Base-by-base conservation (phyloP, 2,329 filamentous ascomycete species). In the Zasmidium citrigriseum region DNA sequence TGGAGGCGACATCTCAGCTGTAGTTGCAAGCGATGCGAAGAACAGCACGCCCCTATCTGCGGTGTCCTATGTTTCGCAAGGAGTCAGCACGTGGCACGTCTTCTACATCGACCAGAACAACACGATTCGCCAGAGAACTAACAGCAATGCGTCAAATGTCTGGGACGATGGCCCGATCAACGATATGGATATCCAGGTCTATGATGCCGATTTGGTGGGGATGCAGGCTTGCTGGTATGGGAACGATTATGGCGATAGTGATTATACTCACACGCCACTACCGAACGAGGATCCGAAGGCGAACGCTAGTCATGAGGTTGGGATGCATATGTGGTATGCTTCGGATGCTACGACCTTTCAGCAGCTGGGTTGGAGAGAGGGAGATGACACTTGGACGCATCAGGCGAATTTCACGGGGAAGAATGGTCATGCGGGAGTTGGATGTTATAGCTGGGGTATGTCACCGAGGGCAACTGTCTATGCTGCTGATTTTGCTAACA, bases 311-410 rank as follows among this genome's bases (percentile, higher is more conserved):
- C 61, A 65, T 4, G 64, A 69, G 24, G 63, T 70, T 4, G 77
- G 76, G 21, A 79, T 79, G 71, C 74, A 78, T 59, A 68, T 79
- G 38, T 80, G 77, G 77, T 79, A 75, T 57, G 74, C 76, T 4
- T 67, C 62, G n/a, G 71, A 75, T 57, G 67, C 69, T 5, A 72
- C 68, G 0, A 76, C 75, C 0, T 78, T 80, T 59, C 57, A 75
- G 45, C 75, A 78, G 57, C 72, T 74, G 27, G 73, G 71, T 1
- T 80, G 77, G 76, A 72, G 73, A 29, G 71, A 72, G 9, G 74
- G 75, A 10, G 67, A 72, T 22, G 58, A 70, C 2, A 59, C 63
- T 1, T 79, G 77, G 77, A 67, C 64, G 11, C 63, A 67, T 18
- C 70, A 77, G 29, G 64, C 73, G 45, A 67, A 55, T 1, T 79